Base-by-base conservation (phyloP, 768 basidiomycete genomes). In the Boletellus sp. region DNA sequence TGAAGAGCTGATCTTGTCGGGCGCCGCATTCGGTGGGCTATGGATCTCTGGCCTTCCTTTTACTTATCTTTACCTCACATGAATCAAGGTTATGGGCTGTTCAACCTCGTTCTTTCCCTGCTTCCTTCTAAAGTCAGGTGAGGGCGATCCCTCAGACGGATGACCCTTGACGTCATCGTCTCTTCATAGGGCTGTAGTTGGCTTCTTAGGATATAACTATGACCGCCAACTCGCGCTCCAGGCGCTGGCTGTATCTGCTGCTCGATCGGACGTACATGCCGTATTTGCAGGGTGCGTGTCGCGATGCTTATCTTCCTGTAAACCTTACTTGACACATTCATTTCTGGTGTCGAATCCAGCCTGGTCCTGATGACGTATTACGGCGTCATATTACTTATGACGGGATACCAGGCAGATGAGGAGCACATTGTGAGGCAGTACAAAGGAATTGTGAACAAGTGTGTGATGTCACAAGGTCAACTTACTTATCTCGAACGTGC, bases 321-420 rank as follows among this genome's bases (percentile, higher is more conserved):
- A 32, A 19, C 12, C 7, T 4, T 17, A 16, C 34, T 44, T 46
- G 33, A 53, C 31, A 20, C 17, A 19, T 39, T 45, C 22, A 28
- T 41, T 41, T 58, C 26, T 24, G n/a, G 10, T n/a, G 20, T 34
- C 41, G 9, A 41, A 20, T 36, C 16, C 48, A 86, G 85, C 13
- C 70, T 91, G n/a, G 78, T 86, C 0, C 67, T 92, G 8, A 90
- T 92, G 86, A 85, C 86, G 3, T 90, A 90, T 60, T 73, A 87
- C 46, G 85, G 88, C 23, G 76, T 83, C 44, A 78, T 90, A 5
- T 73, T 90, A 2, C 76, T 87, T 0, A 62, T 87, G 26, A 73
- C 84, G 6, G 89, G 89, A 2, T 92, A 82, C 56, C 88, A 87
- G 60, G 87, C 87, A 1, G 80, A 92, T 52, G 85, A 85, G 60